Evolutionary conservation across 1,284 basidiomycete species (phyloP).

Genomic region (Cystobasidiaceae sp.): DNA sequence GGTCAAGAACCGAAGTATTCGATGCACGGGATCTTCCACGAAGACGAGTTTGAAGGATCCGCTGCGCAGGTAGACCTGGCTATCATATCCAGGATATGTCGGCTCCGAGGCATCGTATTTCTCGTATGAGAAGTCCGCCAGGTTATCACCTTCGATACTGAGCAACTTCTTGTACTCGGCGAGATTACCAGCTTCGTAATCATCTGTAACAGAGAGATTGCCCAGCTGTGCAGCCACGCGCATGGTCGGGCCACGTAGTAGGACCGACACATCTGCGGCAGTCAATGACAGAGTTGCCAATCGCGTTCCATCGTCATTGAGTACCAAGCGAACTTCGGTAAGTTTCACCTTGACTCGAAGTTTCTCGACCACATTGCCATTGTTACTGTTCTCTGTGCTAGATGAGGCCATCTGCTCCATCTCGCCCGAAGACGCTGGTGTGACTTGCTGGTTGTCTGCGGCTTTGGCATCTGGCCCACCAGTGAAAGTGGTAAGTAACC

Average conservation of each 20-base stretch:
- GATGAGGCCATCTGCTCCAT: not conserved
- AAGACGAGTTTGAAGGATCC: slow-evolving; percentile 88
- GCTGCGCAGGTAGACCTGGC: slow-evolving; percentile 75
- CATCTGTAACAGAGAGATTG: slow-evolving; percentile 77
- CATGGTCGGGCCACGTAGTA: slow-evolving; percentile 70
- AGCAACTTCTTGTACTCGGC: slow-evolving; percentile 69
- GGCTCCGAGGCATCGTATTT: slow-evolving; percentile 68
- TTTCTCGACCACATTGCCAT: slow-evolving; percentile 29
- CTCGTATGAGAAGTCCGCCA: slow-evolving; percentile 92
- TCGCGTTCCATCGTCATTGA: slow-evolving; percentile 67
- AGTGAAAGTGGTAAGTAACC: slow-evolving; percentile 95
- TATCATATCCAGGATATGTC: slow-evolving; percentile 76
- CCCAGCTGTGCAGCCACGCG: slow-evolving; percentile 78
- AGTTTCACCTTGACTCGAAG: slow-evolving; percentile 70
- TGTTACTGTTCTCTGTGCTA: not conserved
- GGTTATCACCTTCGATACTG: slow-evolving; percentile 90
- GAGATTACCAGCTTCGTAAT: slow-evolving; percentile 52
- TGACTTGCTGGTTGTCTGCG: not conserved
- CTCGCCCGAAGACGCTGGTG: not conserved
- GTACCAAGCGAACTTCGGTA: slow-evolving; percentile 76
- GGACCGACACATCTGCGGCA: slow-evolving; percentile 79
- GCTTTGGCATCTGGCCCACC: slow-evolving; percentile 50
- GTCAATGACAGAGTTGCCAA: slow-evolving; percentile 86
- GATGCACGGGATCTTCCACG: slow-evolving; percentile 77
- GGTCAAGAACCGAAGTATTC: slow-evolving; percentile 75